Base-by-base conservation (phyloP, 75 land plant species). In the Isoetes taiwanensis region DNA sequence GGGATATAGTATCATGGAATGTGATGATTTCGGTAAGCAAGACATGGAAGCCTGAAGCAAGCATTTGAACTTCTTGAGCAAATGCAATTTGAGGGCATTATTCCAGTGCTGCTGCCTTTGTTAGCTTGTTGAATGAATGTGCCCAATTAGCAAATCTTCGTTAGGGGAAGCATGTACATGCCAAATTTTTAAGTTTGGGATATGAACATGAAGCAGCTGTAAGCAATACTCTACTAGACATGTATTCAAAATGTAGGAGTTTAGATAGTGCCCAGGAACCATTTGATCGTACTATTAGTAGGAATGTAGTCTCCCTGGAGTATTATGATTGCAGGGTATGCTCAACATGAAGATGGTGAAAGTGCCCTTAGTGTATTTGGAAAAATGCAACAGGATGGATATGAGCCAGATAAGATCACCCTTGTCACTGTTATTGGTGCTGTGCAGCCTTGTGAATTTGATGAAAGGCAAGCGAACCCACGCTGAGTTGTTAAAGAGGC, bases 221-320 rank as follows among this genome's bases (percentile, higher is more conserved):
- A 46, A 27, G 29, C 27, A 28, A 59, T 27, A 17, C 61, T 16
- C 12, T 46, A 56, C 26, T 12, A 14, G 25, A 20, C 6, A 5
- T 9, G 11, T 50, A 59, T 10, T 3, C 54, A 16, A 52, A 25
- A 23, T 21, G 56, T 41, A 14, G 61, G 27, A 3, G 11, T 17
- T 63, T 76, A 24, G 52, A 62, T 14, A 32, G 40, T 1, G 86
- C 77, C 8, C 23, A 28, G 39, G n/a, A 48, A 0, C 11, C 76
- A 74, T 83, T 83, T 52, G 66, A 28, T 0, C 24, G 56, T 43
- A 71, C 75, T 71, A 68, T 68, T 0, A 70, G 72, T 30, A 63
- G 64, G 34, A 72, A 76, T 54, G 56, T 40, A 9, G 74, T 75
- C 0, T 75, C 85, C n/a, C 4, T 82, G 82, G 82, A 79, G 70